Evolutionary conservation across 345 rosid species (phyloP), one percentile per base, ranked within the genome.

Genomic region (Isatis tinctoria): DNA sequence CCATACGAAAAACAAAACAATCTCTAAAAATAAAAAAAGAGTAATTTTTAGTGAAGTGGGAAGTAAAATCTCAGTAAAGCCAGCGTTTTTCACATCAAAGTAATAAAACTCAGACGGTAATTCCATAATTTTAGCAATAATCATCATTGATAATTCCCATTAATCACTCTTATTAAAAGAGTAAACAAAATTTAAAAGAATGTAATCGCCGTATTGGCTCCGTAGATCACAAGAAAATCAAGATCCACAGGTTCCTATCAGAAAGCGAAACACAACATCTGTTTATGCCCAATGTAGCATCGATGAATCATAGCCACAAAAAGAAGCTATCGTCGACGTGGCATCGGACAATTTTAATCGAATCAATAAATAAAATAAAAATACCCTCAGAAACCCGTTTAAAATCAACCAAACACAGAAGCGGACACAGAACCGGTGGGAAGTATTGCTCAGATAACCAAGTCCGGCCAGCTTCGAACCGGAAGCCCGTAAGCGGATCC

Each of bases 81-180:
- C 78, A 75, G 79, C 79, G 74, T 61, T 53, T 14, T 69, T 75
- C 26, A 8, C 79, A 35, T 75, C 79, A 75, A 67, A 2, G 74
- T 48, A 28, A 33, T n/a, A 16, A 36, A 60, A 74, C 75, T 89
- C 92, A 92, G 96, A 36, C 92, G 96, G 96, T 92, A 92, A 92
- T 92, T 88, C 93, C 92, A 90, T 85, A 81, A 45, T 68, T 49
- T 84, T 59, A 43, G 57, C 69, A 76, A 62, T 45, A 65, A 58
- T 32, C 68, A 36, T 66, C 72, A 37, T 37, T 12, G 69, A 41
- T 35, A 12, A 7, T 10, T 30, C 68, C 69, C 57, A 40, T 3
- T 28, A 28, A 49, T 9, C 11, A 35, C 18, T 0, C 13, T 3
- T 2, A n/a, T n/a, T n/a, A n/a, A n/a, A 30, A 5, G 33, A 30